Percentiles rank a stretch among this genome's conserved stretches.
phyloP scores from a whole-genome alignment of 179 eudicot species.

The Nepenthes alata region DNA sequence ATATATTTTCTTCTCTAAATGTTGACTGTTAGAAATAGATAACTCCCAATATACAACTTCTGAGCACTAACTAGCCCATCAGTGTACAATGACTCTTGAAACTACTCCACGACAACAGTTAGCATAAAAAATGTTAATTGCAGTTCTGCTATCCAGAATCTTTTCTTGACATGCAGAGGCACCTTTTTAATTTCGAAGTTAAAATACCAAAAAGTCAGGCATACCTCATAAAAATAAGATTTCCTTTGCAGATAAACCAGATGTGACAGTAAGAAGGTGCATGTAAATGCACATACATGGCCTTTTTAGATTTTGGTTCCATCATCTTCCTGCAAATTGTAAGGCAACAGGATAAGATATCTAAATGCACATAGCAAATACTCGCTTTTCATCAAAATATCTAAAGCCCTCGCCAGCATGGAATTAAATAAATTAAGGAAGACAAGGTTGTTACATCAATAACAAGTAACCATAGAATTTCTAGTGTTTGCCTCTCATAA shows the following conservation, averaged over 20 bases:
- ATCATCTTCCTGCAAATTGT: constrained; percentile 44
- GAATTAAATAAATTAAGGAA: too few relatives aligned
- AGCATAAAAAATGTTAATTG: too few relatives aligned
- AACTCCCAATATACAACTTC: background rate
- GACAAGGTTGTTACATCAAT: too few relatives aligned
- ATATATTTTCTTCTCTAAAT: background rate
- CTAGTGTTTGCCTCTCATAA: too few relatives aligned
- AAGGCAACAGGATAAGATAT: background rate
- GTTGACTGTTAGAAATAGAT: background rate
- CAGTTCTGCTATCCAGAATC: too few relatives aligned
- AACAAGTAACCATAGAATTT: too few relatives aligned
- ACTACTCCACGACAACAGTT: background rate
- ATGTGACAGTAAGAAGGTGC: constrained; percentile 61
- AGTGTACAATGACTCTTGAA: background rate
- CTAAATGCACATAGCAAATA: background rate
- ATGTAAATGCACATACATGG: constrained; percentile 35
- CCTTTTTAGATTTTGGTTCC: constrained; percentile 61
- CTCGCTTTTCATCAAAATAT: too few relatives aligned
- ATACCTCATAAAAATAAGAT: constrained; percentile 60
- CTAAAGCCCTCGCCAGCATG: too few relatives aligned
- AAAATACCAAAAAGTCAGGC: too few relatives aligned
- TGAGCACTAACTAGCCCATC: background rate
- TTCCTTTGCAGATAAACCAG: constrained; percentile 68
- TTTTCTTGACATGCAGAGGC: too few relatives aligned
- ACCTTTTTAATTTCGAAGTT: too few relatives aligned